These are phyloP conservation scores for Suillus occidentalis DNA, from an alignment of 768 basidiomycete genomes.

Conservation along the genomic window DNA sequence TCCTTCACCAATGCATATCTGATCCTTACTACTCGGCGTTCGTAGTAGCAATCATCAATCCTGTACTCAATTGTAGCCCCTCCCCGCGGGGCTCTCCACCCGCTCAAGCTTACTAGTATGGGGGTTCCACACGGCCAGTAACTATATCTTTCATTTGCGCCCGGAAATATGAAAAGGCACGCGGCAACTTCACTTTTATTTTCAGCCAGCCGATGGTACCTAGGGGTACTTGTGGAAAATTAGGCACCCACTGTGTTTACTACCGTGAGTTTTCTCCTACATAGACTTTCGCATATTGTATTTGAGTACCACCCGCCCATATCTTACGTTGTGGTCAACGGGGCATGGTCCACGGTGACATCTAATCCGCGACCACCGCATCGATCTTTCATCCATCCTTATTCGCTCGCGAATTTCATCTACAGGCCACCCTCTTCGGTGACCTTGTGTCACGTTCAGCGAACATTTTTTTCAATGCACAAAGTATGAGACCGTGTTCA, in stretches of 20 bases:
- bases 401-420: constrained; percentile 2
- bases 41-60: neutral
- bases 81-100: constrained; percentile 4
- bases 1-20: neutral
- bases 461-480: neutral
- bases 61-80: neutral
- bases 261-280: neutral
- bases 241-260: neutral
- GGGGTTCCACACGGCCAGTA: neutral
- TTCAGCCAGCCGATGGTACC: neutral
- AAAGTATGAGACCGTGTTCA: neutral
- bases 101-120: neutral
- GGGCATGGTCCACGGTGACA: neutral
- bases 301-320: neutral
- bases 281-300: neutral
- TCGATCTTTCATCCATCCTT: neutral
- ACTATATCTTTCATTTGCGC: constrained; percentile 3
- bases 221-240: neutral
- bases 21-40: constrained; percentile 1
- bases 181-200: neutral
- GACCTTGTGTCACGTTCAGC: neutral
- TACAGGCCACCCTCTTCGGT: neutral
- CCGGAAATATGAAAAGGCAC: neutral
- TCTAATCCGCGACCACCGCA: neutral
- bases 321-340: neutral